A percentile compares a stretch with the other conserved stretches of the same genome.
These are phyloP conservation scores for Coemansia sp. DNA, from an alignment of 192 early-diverging fungal species.

Conservation along the genomic window DNA sequence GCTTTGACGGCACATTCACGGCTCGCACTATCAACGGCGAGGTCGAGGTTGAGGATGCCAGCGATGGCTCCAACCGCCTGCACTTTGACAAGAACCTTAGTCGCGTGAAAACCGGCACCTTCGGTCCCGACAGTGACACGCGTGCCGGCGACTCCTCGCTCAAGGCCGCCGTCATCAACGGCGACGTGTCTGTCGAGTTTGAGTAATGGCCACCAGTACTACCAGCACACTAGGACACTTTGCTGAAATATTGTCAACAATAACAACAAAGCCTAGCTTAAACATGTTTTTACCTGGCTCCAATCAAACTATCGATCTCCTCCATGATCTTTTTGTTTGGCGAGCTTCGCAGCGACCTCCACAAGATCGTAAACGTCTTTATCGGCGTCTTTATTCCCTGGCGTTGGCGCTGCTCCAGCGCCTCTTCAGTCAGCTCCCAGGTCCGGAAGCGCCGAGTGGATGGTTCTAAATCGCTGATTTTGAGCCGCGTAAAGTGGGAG, in stretches of 20 bases:
- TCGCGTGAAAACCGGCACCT: constrained; percentile 45
- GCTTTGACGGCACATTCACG: constrained; percentile 45
- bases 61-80: constrained; percentile 51
- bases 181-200: constrained; percentile 44
- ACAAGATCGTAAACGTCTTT: constrained; percentile 45
- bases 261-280: neutral
- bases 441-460: constrained; percentile 31
- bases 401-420: constrained; percentile 7
- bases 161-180: constrained; percentile 30
- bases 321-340: constrained; percentile 30
- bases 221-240: neutral
- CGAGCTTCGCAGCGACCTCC: constrained; percentile 33
- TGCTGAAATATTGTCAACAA: too few species aligned
- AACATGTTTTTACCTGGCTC: neutral
- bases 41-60: constrained; percentile 48
- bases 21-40: constrained; percentile 35
- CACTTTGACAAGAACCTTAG: constrained; percentile 52
- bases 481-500: constrained; percentile 19
- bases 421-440: constrained; percentile 34
- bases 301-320: constrained; percentile 44
- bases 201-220: constrained; percentile 14
- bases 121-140: constrained; percentile 32
- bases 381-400: constrained; percentile 18
- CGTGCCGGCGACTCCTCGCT: constrained; percentile 34
- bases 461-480: constrained; percentile 30